Conservation (phyloP, 768 basidiomycete species). For the Rhodosporidiobolus odoratus region DNA sequence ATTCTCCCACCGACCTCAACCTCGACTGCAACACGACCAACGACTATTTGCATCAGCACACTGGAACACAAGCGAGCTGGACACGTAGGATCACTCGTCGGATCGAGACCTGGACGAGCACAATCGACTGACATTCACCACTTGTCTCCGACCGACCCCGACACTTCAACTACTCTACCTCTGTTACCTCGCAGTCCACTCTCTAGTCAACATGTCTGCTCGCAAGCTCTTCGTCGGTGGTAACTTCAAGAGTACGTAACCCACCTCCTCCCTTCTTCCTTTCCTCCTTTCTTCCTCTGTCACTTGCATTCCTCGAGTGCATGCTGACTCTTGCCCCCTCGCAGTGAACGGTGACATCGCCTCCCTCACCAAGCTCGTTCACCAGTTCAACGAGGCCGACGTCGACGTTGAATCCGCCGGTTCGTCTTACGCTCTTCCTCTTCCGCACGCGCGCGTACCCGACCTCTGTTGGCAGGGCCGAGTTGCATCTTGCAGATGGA, state of each 20-base stretch:
- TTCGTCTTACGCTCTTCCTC: neutral
- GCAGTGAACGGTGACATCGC: slow-evolving; percentile 65
- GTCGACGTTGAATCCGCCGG: slow-evolving; percentile 53
- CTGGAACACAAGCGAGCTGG: too few species aligned
- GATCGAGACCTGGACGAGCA: too few species aligned
- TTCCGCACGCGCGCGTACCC: neutral
- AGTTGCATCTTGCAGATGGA: neutral
- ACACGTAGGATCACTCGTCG: too few species aligned
- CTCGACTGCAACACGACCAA: too few species aligned
- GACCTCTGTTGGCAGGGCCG: slow-evolving; percentile 13
- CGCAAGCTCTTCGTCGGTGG: slow-evolving; percentile 35
- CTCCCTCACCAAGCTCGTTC: slow-evolving; percentile 62
- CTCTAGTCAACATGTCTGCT: slow-evolving; percentile 1
- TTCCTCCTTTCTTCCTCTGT: neutral
- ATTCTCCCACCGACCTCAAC: too few species aligned
- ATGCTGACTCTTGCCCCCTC: neutral
- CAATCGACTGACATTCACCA: too few species aligned
- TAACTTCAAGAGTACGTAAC: slow-evolving; percentile 69
- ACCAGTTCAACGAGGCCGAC: slow-evolving; percentile 68
- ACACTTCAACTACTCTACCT: too few species aligned
- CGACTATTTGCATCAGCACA: too few species aligned
- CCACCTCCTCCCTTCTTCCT: neutral
- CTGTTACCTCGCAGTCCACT: neutral
- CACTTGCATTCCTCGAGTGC: neutral
- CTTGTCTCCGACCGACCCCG: too few species aligned